Evolutionary conservation across 139 green algal genomes (phyloP), one percentile per base, ranked within the genome.

Genomic region (Bryopsis sp.): DNA sequence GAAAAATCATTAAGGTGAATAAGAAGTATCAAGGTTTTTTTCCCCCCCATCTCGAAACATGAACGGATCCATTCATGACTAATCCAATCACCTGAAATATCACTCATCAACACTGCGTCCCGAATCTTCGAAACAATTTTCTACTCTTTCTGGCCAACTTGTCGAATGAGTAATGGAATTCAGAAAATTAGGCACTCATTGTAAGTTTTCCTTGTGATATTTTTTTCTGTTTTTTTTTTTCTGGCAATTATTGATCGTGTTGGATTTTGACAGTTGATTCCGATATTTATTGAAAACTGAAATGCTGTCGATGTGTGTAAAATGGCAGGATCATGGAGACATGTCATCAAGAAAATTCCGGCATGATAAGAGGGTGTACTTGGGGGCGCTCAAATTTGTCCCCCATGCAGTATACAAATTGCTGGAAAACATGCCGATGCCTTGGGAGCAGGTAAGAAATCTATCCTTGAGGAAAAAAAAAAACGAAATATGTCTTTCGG

Each of bases 341-440:
- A 99, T 99, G 95, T 88, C 83, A 2, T 93, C 84, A 26, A 76
- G 86, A 38, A 99, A 99, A 82, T 99, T 96, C 76, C 74, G 94
- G 3, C 86, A 94, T 58, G 95, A 99, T 84, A 99, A 98, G 82
- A 88, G 95, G 28, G 95, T 99, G 28, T 99, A 99, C 77, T 79
- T 99, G 38, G 95, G 95, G 24, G 95, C 95, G 7, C 85, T 99
- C 28, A 99, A 99, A 82, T 99, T 97, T 78, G 88, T 98, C 60
- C 94, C 94, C 2, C 95, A 99, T 73, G 95, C 94, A 2, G 92
- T 99, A 34, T 96, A 94, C 82, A 99, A 99, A 86, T 88, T 99
- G 62, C 82, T 99, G 77, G 94, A 99, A 81, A 99, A 99, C 86
- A 98, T 99, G 93, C 95, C 95, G 11, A 98, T 98, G 93, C 95